phyloP scores from a whole-genome alignment of 2,329 filamentous ascomycete species.

The Dothiorella sarmentorum region DNA sequence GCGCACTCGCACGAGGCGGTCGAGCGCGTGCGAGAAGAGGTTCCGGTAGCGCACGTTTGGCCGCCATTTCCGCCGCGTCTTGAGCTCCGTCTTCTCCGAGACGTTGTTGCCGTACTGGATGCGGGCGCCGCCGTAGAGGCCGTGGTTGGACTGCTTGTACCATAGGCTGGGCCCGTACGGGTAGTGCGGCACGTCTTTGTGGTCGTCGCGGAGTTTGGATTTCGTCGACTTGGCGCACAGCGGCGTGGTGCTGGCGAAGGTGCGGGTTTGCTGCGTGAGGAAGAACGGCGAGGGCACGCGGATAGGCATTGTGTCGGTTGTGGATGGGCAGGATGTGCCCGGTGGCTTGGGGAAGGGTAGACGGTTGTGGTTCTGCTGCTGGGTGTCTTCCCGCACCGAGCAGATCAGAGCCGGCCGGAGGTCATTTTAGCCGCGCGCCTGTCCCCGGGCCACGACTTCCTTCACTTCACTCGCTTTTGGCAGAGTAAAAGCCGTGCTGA shows the following conservation, averaged over 20 bases:
- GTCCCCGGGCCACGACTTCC: no score
- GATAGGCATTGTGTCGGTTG: conserved; percentile 3
- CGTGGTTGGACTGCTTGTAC: conserved; percentile 78
- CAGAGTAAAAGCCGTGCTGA: no score
- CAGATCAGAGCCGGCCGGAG: conserved; percentile 4
- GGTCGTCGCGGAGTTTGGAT: conserved; percentile 11
- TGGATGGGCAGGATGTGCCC: neutral
- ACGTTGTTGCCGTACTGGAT: conserved; percentile 80
- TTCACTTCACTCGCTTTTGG: no score
- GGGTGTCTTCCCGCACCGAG: neutral
- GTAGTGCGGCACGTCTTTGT: conserved; percentile 49
- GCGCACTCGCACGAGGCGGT: conserved; percentile 62
- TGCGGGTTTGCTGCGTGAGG: conserved; percentile 23
- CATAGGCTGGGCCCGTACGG: conserved; percentile 66
- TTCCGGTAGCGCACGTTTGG: conserved; percentile 68
- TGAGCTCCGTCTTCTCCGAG: conserved; percentile 63
- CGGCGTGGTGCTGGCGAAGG: conserved; percentile 28
- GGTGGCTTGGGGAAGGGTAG: neutral
- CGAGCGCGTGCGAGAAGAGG: conserved; percentile 62
- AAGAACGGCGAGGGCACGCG: neutral
- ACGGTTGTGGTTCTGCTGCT: neutral
- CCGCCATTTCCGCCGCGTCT: conserved; percentile 69
- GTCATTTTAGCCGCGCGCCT: conserved; percentile 1
- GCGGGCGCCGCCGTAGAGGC: conserved; percentile 66
- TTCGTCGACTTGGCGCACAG: conserved; percentile 26